These are phyloP conservation scores for Brassica cretica DNA, from an alignment of 345 rosid species.

Conservation along the genomic window DNA sequence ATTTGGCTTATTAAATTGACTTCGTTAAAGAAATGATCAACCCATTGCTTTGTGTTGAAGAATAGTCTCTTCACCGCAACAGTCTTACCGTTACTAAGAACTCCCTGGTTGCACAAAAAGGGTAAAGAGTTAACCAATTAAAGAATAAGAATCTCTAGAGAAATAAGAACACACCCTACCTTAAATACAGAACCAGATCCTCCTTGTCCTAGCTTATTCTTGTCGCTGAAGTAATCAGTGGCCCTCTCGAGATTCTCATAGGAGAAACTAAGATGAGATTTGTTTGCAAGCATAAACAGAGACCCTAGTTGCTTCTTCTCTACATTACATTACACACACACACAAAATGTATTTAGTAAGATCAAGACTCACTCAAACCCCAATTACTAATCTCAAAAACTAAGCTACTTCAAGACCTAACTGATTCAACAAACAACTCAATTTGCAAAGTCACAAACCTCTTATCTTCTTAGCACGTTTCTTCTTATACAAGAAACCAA, in stretches of 20 bases:
- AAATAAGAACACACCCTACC: slow-evolving; percentile 36
- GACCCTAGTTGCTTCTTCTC: slow-evolving; percentile 73
- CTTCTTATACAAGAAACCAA: slow-evolving; percentile 48
- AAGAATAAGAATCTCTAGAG: background rate
- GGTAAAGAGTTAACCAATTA: background rate
- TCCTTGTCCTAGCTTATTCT: slow-evolving; percentile 86
- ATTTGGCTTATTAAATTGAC: slow-evolving; percentile 79
- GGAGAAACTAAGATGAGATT: slow-evolving; percentile 70
- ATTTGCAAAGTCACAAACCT: slow-evolving; percentile 45
- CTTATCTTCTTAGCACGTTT: slow-evolving; percentile 46
- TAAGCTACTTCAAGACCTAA: background rate
- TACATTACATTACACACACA: slow-evolving; percentile 27
- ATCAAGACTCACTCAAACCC: background rate
- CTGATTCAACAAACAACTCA: background rate
- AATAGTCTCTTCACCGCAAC: slow-evolving; percentile 89
- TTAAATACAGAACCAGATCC: slow-evolving; percentile 91
- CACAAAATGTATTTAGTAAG: background rate
- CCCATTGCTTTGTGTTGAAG: slow-evolving; percentile 92
- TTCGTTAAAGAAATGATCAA: slow-evolving; percentile 94
- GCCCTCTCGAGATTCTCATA: slow-evolving; percentile 83
- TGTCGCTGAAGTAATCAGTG: slow-evolving; percentile 64
- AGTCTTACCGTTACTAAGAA: slow-evolving; percentile 56
- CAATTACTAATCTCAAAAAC: background rate
- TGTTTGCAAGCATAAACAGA: slow-evolving; percentile 50
- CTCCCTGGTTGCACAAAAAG: slow-evolving; percentile 49